phyloP scores from a whole-genome alignment of 495 filamentous ascomycete species.

The Aspergillus wentii region DNA sequence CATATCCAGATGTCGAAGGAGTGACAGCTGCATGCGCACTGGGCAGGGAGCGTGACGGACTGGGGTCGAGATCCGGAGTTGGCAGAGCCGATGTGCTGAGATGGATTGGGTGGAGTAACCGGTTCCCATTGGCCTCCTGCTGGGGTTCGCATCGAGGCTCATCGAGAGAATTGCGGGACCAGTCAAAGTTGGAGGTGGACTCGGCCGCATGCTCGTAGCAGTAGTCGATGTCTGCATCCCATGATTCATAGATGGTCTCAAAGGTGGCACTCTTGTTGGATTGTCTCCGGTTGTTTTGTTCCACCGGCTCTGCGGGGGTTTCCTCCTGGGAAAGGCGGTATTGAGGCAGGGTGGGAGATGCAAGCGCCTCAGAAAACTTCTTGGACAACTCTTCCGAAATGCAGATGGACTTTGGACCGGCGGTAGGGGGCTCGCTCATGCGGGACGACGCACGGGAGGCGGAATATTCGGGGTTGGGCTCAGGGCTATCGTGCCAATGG shows the following conservation, averaged over 20 bases:
- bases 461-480: conserved; percentile 11
- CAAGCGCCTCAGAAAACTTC: conserved; percentile 36
- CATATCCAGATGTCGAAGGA: conserved; percentile 28
- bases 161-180: conserved; percentile 53
- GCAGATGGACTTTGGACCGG: conserved; percentile 19
- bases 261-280: conserved; percentile 7
- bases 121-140: conserved; percentile 2
- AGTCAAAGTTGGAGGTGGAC: conserved; percentile 86
- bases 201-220: conserved; percentile 90
- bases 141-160: conserved; percentile 13
- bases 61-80: conserved; percentile 36
- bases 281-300: conserved; percentile 2
- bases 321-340: conserved; percentile 8
- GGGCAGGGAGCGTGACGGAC: conserved; percentile 31
- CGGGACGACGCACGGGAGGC: conserved; percentile 17
- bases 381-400: conserved; percentile 29
- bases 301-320: neutral
- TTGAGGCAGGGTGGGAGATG: conserved; percentile 36
- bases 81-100: conserved; percentile 26
- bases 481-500: conserved; percentile 26
- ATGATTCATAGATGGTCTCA: conserved; percentile 53
- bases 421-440: conserved; percentile 5
- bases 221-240: conserved; percentile 95
- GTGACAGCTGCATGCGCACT: conserved; percentile 30
- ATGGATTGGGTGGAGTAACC: conserved; percentile 11